Conservation (phyloP, 257 asterid genomes). For the Vinca minor region DNA sequence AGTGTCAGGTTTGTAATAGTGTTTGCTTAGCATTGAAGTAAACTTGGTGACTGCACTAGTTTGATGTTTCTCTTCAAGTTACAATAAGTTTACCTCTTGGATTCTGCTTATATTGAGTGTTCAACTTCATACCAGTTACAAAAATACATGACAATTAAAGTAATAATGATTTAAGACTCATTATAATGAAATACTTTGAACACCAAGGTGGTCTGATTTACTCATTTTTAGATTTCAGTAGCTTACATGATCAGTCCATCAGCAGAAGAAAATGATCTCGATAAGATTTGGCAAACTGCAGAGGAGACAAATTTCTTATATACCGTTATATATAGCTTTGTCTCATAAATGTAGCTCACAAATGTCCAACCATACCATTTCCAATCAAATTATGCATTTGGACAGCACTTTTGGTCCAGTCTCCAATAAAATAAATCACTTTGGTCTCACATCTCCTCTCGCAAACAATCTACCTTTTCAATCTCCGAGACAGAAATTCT, state of each 20-base stretch:
- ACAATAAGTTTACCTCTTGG: not conserved
- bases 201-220: not conserved
- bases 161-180: not conserved
- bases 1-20: no score
- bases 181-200: not conserved
- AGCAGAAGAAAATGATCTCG: not conserved
- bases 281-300: not conserved
- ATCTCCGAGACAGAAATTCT: no score
- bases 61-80: not conserved
- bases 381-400: no score
- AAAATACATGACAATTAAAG: not conserved
- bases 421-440: no score
- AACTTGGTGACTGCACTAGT: not conserved
- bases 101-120: not conserved
- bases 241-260: not conserved
- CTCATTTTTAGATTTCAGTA: not conserved
- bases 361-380: no score
- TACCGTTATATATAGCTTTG: no score
- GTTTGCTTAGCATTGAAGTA: no score
- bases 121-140: not conserved
- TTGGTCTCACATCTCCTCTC: no score
- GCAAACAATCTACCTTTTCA: no score
- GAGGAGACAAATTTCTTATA: not conserved
- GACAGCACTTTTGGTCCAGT: no score
- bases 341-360: no score